phyloP scores from a whole-genome alignment of 1,284 basidiomycete species.

The Neonothopanus nambi region DNA sequence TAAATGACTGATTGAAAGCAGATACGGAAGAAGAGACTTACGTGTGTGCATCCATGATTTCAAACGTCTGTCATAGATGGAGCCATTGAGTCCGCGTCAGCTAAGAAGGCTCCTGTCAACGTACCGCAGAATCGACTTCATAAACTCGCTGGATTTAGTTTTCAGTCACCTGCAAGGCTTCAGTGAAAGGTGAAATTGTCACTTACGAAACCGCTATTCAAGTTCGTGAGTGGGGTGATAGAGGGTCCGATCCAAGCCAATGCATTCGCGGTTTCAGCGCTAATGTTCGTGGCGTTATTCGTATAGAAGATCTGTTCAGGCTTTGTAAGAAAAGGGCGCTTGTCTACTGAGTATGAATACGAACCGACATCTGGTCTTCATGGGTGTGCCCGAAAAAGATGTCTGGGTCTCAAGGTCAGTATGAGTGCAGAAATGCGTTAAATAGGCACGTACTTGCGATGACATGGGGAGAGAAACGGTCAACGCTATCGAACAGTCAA shows the following conservation, averaged over 20 bases:
- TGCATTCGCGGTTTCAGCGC: slow-evolving; percentile 54
- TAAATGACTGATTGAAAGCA: slow-evolving; percentile 1
- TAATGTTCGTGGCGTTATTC: slow-evolving; percentile 69
- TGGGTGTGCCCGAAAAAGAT: slow-evolving; percentile 85
- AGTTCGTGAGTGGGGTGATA: slow-evolving; percentile 69
- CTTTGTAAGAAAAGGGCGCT: too few species aligned
- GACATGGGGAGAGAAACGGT: slow-evolving; percentile 78
- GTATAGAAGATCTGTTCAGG: slow-evolving; percentile 67
- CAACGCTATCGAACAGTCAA: slow-evolving; percentile 53
- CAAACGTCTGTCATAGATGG: slow-evolving; percentile 58
- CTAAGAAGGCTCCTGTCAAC: slow-evolving; percentile 28
- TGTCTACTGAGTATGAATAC: slow-evolving; percentile 23
- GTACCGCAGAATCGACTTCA: slow-evolving; percentile 71
- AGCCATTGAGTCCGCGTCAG: background rate
- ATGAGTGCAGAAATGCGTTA: too few species aligned
- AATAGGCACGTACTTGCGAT: slow-evolving; percentile 65
- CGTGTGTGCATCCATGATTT: slow-evolving; percentile 74
- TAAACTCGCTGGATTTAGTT: slow-evolving; percentile 51
- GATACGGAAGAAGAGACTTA: slow-evolving; percentile 33
- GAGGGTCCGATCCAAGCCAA: slow-evolving; percentile 73
- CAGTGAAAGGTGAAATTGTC: background rate
- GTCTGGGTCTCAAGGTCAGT: too few species aligned
- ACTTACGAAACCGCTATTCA: slow-evolving; percentile 70
- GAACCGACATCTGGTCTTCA: slow-evolving; percentile 75
- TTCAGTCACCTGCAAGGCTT: background rate